Conservation (phyloP, 345 rosid genomes). For the Eucalyptus leucophloia region DNA sequence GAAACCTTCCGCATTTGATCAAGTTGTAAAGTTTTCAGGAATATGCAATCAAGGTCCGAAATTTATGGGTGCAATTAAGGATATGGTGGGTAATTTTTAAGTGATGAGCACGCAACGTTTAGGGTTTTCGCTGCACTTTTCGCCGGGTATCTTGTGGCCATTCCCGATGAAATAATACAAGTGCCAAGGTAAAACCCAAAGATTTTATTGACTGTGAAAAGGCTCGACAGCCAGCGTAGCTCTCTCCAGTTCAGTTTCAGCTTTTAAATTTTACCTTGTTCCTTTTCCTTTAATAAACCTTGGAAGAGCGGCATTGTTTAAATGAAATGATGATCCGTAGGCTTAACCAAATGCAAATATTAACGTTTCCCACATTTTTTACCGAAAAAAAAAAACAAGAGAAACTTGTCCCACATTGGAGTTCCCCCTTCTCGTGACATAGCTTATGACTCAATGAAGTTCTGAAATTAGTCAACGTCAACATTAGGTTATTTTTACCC, state of each 20-base stretch:
- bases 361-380: not conserved
- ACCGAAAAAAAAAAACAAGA: too few species aligned
- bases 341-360: not conserved
- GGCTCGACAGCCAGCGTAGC: not conserved
- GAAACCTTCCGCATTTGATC: not conserved
- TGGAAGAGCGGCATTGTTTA: not conserved
- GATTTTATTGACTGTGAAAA: not conserved
- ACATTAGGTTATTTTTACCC: not conserved
- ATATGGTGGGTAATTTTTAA: not conserved
- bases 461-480: not conserved
- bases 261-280: not conserved
- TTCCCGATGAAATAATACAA: not conserved
- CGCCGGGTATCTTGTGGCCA: not conserved
- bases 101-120: not conserved
- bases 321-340: not conserved
- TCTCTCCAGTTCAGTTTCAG: not conserved
- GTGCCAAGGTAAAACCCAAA: not conserved
- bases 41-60: not conserved
- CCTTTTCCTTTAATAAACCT: not conserved
- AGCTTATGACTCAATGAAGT: not conserved
- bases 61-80: not conserved
- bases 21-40: not conserved
- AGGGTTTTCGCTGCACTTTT: not conserved
- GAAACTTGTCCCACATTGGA: not conserved
- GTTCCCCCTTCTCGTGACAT: not conserved